A percentile compares a stretch with the other conserved stretches of the same genome.
These are phyloP conservation scores for Pyrrhoderma noxium DNA, from an alignment of 1,284 basidiomycete genomes.

Conservation along the genomic window DNA sequence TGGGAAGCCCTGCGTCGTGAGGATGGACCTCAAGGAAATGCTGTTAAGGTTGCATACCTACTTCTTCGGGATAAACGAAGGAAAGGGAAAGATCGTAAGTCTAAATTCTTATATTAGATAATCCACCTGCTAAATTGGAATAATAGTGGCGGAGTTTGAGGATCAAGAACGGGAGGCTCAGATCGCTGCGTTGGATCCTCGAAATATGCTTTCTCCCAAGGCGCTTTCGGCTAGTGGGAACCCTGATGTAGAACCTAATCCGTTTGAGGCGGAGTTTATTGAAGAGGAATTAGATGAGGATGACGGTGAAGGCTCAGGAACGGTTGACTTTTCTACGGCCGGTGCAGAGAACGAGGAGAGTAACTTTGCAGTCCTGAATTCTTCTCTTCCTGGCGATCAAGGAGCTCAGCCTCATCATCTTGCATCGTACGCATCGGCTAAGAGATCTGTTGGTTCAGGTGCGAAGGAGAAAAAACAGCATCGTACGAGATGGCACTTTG, in stretches of 20 bases:
- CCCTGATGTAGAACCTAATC: constrained; percentile 60
- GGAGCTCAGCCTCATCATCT: constrained; percentile 47
- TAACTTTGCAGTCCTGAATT: constrained; percentile 81
- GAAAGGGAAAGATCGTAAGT: constrained; percentile 57
- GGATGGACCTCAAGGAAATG: constrained; percentile 81
- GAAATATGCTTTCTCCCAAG: constrained; percentile 41
- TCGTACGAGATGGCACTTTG: constrained; percentile 93
- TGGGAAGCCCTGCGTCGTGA: constrained; percentile 79
- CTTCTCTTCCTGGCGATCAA: constrained; percentile 58
- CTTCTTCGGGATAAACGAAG: constrained; percentile 85
- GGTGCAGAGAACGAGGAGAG: constrained; percentile 42
- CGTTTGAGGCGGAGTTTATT: constrained; percentile 67
- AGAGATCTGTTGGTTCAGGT: constrained; percentile 34
- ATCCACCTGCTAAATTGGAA: constrained; percentile 29
- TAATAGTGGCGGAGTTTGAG: constrained; percentile 52
- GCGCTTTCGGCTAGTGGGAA: constrained; percentile 47
- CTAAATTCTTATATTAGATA: too few species aligned
- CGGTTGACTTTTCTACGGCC: constrained; percentile 42
- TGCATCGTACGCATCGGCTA: constrained; percentile 57
- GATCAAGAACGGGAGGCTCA: constrained; percentile 78
- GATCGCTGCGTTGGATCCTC: constrained; percentile 73
- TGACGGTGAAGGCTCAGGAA: constrained; percentile 42
- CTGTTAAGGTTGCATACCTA: constrained; percentile 96
- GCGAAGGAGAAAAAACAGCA: constrained; percentile 58
- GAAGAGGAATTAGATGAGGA: constrained; percentile 36